Conservation (phyloP, 2,329 filamentous ascomycete genomes). For the Botrytis hyacinthi region DNA sequence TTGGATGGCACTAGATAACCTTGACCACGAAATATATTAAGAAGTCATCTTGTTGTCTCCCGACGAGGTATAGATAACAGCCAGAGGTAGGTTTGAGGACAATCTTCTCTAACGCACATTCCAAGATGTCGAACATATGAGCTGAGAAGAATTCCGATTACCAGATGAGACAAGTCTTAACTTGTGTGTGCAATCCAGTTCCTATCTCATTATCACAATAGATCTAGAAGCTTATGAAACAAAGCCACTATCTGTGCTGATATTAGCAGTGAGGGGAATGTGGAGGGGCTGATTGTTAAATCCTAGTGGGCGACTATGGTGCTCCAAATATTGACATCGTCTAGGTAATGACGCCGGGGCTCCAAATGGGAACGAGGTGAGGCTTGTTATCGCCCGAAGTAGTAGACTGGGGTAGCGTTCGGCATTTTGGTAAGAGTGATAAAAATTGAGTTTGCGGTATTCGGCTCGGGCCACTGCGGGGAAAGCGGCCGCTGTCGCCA, state of each 20-base stretch:
- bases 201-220: not conserved
- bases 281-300: not conserved
- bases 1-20: not conserved
- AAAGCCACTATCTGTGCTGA: not conserved
- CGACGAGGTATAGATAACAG: not conserved
- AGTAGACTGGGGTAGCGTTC: not conserved
- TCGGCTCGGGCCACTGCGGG: not conserved
- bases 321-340: not conserved
- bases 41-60: not conserved
- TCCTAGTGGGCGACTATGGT: not conserved
- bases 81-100: not conserved
- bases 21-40: not conserved
- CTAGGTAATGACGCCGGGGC: not conserved
- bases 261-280: not conserved
- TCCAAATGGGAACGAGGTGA: not conserved
- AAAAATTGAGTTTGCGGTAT: conserved; percentile 10
- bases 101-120: not conserved
- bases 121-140: not conserved
- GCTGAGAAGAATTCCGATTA: not conserved
- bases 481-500: conserved; percentile 2
- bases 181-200: not conserved
- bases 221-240: not conserved
- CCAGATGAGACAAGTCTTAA: not conserved
- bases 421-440: not conserved
- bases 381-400: not conserved